phyloP scores from a whole-genome alignment of 768 basidiomycete species.

The Guyanaporus albipodus region DNA sequence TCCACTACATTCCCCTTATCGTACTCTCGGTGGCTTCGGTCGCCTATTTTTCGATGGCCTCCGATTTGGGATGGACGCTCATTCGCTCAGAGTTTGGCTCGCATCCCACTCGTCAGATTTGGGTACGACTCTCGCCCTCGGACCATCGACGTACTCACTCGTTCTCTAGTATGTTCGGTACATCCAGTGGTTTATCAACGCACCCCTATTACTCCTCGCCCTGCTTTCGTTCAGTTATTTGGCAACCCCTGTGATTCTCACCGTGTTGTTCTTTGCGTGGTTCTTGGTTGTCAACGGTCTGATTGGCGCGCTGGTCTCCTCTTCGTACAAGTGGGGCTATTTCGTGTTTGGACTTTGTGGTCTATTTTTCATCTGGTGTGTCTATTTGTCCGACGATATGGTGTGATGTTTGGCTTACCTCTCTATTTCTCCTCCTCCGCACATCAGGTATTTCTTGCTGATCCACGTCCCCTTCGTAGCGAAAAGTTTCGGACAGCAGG shows the following conservation, averaged over 20 bases:
- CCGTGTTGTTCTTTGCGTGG: constrained; percentile 34
- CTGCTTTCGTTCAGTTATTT: constrained; percentile 45
- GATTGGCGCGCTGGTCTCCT: constrained; percentile 47
- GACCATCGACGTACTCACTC: not conserved
- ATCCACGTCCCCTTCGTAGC: constrained; percentile 13
- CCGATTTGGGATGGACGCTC: constrained; percentile 48
- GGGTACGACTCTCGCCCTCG: constrained; percentile 32
- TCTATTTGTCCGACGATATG: not conserved
- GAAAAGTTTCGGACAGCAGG: constrained; percentile 23
- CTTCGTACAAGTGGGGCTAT: constrained; percentile 53
- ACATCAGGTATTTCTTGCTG: constrained; percentile 33
- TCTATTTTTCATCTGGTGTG: constrained; percentile 48
- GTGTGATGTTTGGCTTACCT: not conserved
- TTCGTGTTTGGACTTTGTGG: constrained; percentile 45
- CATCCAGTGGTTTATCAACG: constrained; percentile 55
- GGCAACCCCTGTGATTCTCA: constrained; percentile 46
- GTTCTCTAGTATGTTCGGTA: constrained; percentile 45
- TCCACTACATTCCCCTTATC: constrained; percentile 48
- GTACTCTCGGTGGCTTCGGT: constrained; percentile 44
- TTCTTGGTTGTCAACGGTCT: constrained; percentile 45
- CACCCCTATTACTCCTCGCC: constrained; percentile 46
- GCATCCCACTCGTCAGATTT: constrained; percentile 36
- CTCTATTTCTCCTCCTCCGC: not conserved
- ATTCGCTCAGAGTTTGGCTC: constrained; percentile 35
- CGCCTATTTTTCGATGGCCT: constrained; percentile 53